Evolutionary conservation across 148 eudicot genomes (phyloP), one percentile per base, ranked within the genome.

Genomic region (Talinum fruticosum): DNA sequence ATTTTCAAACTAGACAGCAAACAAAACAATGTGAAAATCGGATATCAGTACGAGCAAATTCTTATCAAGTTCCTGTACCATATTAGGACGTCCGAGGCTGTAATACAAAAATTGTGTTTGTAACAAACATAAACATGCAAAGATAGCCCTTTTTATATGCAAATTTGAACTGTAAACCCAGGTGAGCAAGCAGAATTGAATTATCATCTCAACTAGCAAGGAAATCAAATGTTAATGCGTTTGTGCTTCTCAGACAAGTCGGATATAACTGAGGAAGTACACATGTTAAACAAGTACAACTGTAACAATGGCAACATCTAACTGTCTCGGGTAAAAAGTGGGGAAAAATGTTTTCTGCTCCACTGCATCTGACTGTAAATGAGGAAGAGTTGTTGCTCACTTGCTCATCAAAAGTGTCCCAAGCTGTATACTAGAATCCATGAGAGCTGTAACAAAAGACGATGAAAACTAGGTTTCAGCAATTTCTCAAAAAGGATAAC

Each of bases 361-460:
- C 81, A 34, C 35, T 34, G 34, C 65, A 65, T 76, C 77, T 75
- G 71, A 41, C 68, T 57, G 30, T 54, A 45, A 36, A 53, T 62
- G 37, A 74, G 38, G 82, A 74, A 67, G 38, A 67, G 51, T 72
- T 37, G 71, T 51, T 54, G 68, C 74, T 76, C 61, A 26, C 75
- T 44, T 66, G 76, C 78, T 73, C 30, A 69, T 96, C 89, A 96
- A 79, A 91, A 93, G 88, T 96, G 97, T 47, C 78, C 90, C 91
- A 96, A 86, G 87, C 99, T 96, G 93, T 93, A 96, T 79, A 93
- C 91, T 76, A 96, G 80, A 81, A 88, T 96, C 99, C 99, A 96
- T 0, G 93, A 79, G 49, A 96, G 97, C 97, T 96, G 99, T 24
- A 51, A 24, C 66, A 72, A 21, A 47, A 32, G 47, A 26, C 7